phyloP scores from a whole-genome alignment of 2,329 filamentous ascomycete genomes.

The Ophiostoma sp. region DNA sequence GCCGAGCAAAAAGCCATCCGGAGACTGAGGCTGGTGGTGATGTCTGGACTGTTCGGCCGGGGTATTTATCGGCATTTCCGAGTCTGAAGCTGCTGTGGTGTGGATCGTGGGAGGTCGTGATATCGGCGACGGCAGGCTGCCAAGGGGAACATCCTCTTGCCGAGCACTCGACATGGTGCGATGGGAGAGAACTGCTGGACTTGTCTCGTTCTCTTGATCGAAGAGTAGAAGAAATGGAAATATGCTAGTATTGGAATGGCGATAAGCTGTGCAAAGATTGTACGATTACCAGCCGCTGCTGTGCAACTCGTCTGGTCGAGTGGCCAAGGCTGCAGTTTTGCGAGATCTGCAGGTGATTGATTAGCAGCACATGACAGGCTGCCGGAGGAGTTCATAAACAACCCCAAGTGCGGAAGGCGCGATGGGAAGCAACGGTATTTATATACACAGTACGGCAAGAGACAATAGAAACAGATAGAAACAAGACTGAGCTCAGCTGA shows the following conservation, averaged over 20 bases:
- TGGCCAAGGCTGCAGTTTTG: background rate
- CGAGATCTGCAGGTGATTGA: background rate
- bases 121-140: background rate
- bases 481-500: background rate
- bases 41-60: background rate
- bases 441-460: background rate
- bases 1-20: background rate
- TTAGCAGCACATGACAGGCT: background rate
- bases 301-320: background rate
- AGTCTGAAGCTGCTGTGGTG: background rate
- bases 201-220: too few relatives aligned
- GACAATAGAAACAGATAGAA: background rate
- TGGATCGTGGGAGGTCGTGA: background rate
- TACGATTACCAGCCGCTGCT: background rate
- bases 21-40: too few relatives aligned
- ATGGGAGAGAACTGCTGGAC: background rate
- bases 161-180: background rate
- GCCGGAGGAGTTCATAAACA: background rate
- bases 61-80: background rate
- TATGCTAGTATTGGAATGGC: background rate
- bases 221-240: background rate
- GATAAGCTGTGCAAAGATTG: background rate
- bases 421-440: background rate
- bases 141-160: background rate
- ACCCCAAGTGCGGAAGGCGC: background rate